Evolutionary conservation across 2,329 filamentous ascomycete genomes (phyloP), one percentile per base, ranked within the genome.

Genomic region (Penicillium sp.): DNA sequence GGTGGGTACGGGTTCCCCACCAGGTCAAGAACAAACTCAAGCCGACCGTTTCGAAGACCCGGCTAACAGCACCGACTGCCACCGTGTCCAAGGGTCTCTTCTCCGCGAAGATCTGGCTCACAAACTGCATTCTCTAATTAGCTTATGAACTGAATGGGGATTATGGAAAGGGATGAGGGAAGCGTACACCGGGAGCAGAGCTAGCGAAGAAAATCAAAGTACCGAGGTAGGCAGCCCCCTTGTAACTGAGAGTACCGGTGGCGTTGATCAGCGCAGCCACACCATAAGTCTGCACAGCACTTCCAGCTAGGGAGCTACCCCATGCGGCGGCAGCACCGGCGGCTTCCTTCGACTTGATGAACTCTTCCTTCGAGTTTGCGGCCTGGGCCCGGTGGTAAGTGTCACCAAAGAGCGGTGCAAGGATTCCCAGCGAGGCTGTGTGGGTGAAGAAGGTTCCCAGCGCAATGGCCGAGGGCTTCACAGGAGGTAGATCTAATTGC

Each of bases 391-490:
- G 90, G 80, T 93, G 88, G 85, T 96, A 97, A 72, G 91, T 93
- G 73, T 96, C 89, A 74, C 95, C 93, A 76, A 98, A 96, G 78
- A 98, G 81, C 62, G 93, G 93, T 58, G 87, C 85, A 62, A 98
- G 86, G 69, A 98, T 87, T 62, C 90, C 93, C 64, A 95, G 87
- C 73, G 95, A 95, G 71, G 91, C 84, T 70, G 88, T 88, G 81
- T 99, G 93, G 84, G 90, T 97, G 87, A 97, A 99, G 78, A 92
- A 81, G 62, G 93, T 95, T 80, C 95, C 95, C 72, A 98, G 87
- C 73, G 93, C 95, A 74, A 99, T 96, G 72, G 95, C 93, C 74
- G 93, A 97, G 69, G 95, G 95, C 89, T 97, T 98, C 74, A 99
- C 95, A 67, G 93, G 82, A 67, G 88, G 88, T 55, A 90, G 84